Conservation (phyloP, 2,329 filamentous ascomycete species). For the Colletotrichum noveboracense region DNA sequence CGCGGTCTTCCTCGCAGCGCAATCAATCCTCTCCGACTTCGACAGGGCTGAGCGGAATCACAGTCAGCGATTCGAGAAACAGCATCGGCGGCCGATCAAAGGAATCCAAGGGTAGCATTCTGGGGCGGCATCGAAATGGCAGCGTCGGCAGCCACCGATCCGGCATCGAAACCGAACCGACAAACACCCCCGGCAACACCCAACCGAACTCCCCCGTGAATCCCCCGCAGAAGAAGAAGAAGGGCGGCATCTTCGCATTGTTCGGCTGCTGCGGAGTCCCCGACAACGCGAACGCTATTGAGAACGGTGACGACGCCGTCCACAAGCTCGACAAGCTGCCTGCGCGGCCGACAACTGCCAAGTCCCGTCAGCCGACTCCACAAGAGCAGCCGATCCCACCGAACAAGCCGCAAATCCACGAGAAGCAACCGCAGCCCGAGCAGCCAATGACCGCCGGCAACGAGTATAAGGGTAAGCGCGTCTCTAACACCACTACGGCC, state of each 20-base stretch:
- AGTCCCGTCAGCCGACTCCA: conserved; percentile 57
- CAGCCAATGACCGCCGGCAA: conserved; percentile 33
- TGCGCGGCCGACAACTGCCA: conserved; percentile 58
- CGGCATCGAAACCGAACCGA: conserved; percentile 55
- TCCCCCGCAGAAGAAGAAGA: conserved; percentile 59
- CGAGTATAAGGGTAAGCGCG: conserved; percentile 48
- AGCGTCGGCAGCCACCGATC: conserved; percentile 71
- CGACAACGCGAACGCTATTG: conserved; percentile 60
- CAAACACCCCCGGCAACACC: conserved; percentile 52
- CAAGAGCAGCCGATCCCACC: conserved; percentile 45
- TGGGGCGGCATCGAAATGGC: conserved; percentile 67
- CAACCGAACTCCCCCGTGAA: conserved; percentile 58
- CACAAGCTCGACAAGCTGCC: conserved; percentile 65
- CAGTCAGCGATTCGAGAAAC: conserved; percentile 63
- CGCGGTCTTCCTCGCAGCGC: conserved; percentile 66
- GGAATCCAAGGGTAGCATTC: conserved; percentile 68
- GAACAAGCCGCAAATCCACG: conserved; percentile 47
- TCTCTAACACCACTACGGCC: conserved; percentile 50
- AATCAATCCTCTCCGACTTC: conserved; percentile 64
- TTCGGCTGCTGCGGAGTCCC: conserved; percentile 72
- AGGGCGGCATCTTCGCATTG: conserved; percentile 62
- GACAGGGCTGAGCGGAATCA: conserved; percentile 65
- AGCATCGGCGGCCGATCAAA: conserved; percentile 70
- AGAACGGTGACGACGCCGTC: conserved; percentile 57
- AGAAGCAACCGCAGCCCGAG: conserved; percentile 51